Evolutionary conservation across 1,139 yeast species (phyloP), one percentile per base, ranked within the genome.

Genomic region (Hansenula lynferdii): DNA sequence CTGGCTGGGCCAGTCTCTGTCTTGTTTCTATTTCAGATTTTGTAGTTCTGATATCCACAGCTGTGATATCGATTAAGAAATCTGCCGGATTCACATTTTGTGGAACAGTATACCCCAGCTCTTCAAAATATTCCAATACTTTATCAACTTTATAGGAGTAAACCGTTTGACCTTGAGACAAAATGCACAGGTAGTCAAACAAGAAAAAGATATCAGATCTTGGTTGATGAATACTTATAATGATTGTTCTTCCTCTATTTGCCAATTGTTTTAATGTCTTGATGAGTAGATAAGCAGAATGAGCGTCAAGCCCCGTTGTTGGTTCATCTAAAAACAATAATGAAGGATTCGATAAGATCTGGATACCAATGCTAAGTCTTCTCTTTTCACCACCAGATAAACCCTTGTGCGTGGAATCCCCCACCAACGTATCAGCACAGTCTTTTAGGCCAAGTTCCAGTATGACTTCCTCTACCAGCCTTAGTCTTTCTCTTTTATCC

Each of bases 341-440:
- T 0, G 90, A 78, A 0, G 96, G 96, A 46, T 79, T 81, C 3
- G 85, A 74, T 25, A 87, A 64, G 49, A 87, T 62, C 56, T 86
- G 96, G 16, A 85, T 78, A 0, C 89, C 96, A 38, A 86, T 75
- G 39, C 89, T 80, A 2, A 85, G 69, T 43, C 96, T 61, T 51
- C 96, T 62, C 55, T 82, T 84, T 53, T 87, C 96, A 24, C 96
- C 96, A 6, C 96, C 96, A 3, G 94, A 82, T 20, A 86, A 47
- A 4, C 95, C 96, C 49, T 85, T 85, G 6, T 77, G 69, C 29
- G 72, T 62, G 28, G 82, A 89, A 35, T 79, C 75, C 2, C 96
- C 96, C 40, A 86, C 77, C 8, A 83, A 60, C 0, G 85, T 83
- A 48, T 85, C 81, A 12, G 90, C 87, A 62, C 95, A 85, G 50